These are phyloP conservation scores for Kitagawia praeruptora DNA, from an alignment of 129 eudicot species.

Conservation along the genomic window DNA sequence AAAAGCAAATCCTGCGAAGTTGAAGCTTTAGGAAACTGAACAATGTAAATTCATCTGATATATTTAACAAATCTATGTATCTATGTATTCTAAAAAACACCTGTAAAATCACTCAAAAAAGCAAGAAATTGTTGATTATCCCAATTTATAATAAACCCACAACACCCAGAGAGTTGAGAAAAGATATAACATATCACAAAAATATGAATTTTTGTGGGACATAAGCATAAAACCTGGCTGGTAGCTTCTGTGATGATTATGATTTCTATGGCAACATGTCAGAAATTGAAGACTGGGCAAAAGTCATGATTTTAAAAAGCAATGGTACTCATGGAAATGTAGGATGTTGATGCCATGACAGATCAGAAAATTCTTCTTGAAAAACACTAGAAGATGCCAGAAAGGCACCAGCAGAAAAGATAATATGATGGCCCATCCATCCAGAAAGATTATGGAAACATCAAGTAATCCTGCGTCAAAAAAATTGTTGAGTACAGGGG, in stretches of 20 bases:
- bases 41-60: not conserved
- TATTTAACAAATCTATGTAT: not conserved
- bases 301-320: constrained; percentile 53
- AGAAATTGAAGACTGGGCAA: constrained; percentile 50
- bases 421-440: constrained; percentile 51
- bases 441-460: constrained; percentile 45
- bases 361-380: constrained; percentile 48
- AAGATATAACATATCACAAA: not conserved
- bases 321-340: constrained; percentile 41
- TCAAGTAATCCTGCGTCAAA: constrained; percentile 63
- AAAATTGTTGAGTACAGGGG: constrained; percentile 45
- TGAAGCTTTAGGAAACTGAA: constrained; percentile 13
- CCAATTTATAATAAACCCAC: not conserved
- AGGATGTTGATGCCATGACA: constrained; percentile 49
- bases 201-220: constrained; percentile 16
- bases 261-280: constrained; percentile 49
- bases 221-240: constrained; percentile 53
- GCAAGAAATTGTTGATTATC: constrained; percentile 6
- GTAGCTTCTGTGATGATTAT: constrained; percentile 35
- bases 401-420: constrained; percentile 44
- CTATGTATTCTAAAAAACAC: constrained; percentile 3
- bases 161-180: constrained; percentile 12
- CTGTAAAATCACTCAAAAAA: constrained; percentile 7
- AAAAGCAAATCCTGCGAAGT: constrained; percentile 55
- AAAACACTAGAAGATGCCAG: constrained; percentile 50